phyloP scores from a whole-genome alignment of 495 filamentous ascomycete species.

The Thermothielavioides terrestris region DNA sequence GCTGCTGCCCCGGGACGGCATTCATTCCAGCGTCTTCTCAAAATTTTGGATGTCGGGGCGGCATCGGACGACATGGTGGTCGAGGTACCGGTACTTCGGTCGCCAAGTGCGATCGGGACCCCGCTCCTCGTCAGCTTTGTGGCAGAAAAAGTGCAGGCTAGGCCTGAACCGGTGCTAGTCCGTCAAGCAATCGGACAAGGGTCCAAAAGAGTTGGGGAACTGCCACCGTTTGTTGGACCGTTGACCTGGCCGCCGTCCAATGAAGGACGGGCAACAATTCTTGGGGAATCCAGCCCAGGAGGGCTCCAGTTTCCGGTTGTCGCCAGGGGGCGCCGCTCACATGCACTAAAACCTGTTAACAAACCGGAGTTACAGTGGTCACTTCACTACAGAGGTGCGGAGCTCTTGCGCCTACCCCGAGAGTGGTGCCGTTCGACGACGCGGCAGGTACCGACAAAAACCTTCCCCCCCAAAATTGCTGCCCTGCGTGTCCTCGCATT shows the following conservation, averaged over 20 bases:
- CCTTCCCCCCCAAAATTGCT: slow-evolving; percentile 17
- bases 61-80: slow-evolving; percentile 12
- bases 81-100: slow-evolving; percentile 26
- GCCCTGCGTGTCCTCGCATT: slow-evolving; percentile 11
- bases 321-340: slow-evolving; percentile 6
- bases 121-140: slow-evolving; percentile 17
- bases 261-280: slow-evolving; percentile 16
- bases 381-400: slow-evolving; percentile 18
- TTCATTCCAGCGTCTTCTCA: background rate
- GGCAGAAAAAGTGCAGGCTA: slow-evolving; percentile 5
- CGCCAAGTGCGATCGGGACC: slow-evolving; percentile 7
- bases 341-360: slow-evolving; percentile 15
- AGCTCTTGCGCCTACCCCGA: slow-evolving; percentile 16
- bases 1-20: background rate
- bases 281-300: slow-evolving; percentile 17
- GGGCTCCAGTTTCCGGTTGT: slow-evolving; percentile 5
- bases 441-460: slow-evolving; percentile 21
- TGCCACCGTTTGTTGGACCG: slow-evolving; percentile 26
- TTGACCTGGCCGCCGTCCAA: slow-evolving; percentile 25
- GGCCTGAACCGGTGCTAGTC: slow-evolving; percentile 21
- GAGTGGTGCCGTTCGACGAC: slow-evolving; percentile 12
- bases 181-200: slow-evolving; percentile 26
- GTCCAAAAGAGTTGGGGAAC: slow-evolving; percentile 31
- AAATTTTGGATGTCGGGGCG: slow-evolving; percentile 10
- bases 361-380: too few species aligned